A percentile compares a stretch with the other conserved stretches of the same genome.
phyloP scores from a whole-genome alignment of 1,284 basidiomycete species.

The Cryptococcus sp. region DNA sequence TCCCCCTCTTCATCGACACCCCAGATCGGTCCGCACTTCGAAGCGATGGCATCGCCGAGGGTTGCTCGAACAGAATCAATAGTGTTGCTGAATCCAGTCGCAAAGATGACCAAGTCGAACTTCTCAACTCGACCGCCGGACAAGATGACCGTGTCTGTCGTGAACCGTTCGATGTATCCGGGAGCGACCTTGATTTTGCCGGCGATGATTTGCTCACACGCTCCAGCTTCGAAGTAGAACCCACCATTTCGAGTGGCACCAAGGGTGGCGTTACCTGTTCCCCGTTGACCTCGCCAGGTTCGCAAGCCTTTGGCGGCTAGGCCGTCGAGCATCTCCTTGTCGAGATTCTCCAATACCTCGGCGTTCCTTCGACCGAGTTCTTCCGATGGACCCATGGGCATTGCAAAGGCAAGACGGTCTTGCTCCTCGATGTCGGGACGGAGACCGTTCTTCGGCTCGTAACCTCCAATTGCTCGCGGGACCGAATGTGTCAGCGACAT shows the following conservation, averaged over 20 bases:
- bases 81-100: constrained; percentile 53
- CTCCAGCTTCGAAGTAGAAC: constrained; percentile 39
- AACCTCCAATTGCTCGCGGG: constrained; percentile 42
- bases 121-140: constrained; percentile 47
- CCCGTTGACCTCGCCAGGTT: constrained; percentile 26
- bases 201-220: constrained; percentile 33
- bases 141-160: constrained; percentile 21
- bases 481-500: constrained; percentile 51
- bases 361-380: constrained; percentile 22
- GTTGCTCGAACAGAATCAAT: constrained; percentile 41
- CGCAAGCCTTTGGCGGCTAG: constrained; percentile 44
- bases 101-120: constrained; percentile 63
- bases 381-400: constrained; percentile 23
- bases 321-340: constrained; percentile 52
- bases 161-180: constrained; percentile 26
- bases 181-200: constrained; percentile 33
- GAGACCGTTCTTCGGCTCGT: constrained; percentile 46
- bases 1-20: constrained; percentile 58
- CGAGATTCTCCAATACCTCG: constrained; percentile 18
- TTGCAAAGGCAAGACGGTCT: constrained; percentile 50
- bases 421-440: constrained; percentile 50
- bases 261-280: constrained; percentile 18
- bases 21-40: constrained; percentile 53
- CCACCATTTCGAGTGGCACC: constrained; percentile 27
- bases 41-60: constrained; percentile 52